A percentile compares a stretch with the other conserved stretches of the same genome.
Conservation (phyloP, 148 eudicot genomes). For the Rhododendron ferrugineum region DNA sequence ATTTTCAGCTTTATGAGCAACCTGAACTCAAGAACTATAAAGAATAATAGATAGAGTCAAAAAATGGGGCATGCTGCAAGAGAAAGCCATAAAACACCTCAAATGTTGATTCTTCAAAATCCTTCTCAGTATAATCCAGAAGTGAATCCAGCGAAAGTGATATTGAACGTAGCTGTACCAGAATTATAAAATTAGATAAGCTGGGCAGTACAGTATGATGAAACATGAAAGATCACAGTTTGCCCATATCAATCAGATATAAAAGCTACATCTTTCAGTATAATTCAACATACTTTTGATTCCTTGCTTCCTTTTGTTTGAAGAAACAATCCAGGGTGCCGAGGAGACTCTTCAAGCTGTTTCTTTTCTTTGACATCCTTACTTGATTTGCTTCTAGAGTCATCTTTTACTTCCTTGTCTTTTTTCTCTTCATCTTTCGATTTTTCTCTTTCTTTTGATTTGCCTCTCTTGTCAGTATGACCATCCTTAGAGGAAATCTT, state of each 20-base stretch:
- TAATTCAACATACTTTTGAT: slow-evolving; percentile 42
- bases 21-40: neutral
- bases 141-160: slow-evolving; percentile 93
- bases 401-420: slow-evolving; percentile 54
- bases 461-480: slow-evolving; percentile 28
- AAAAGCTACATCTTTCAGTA: neutral
- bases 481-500: slow-evolving; percentile 32
- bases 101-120: slow-evolving; percentile 81
- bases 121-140: slow-evolving; percentile 78
- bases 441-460: slow-evolving; percentile 45
- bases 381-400: slow-evolving; percentile 37
- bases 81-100: slow-evolving; percentile 45
- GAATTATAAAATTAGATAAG: slow-evolving; percentile 5
- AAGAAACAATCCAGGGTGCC: slow-evolving; percentile 74
- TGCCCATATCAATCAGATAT: neutral
- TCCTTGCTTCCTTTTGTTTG: slow-evolving; percentile 59
- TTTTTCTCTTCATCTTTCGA: slow-evolving; percentile 50
- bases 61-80: neutral
- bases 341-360: slow-evolving; percentile 71
- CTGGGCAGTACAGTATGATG: neutral
- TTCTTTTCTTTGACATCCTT: slow-evolving; percentile 61
- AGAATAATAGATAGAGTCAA: neutral
- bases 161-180: slow-evolving; percentile 68
- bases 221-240: slow-evolving; percentile 3
- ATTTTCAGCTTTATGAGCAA: neutral